phyloP scores from a whole-genome alignment of 2,329 filamentous ascomycete genomes.

The Aspergillus neoniger region DNA sequence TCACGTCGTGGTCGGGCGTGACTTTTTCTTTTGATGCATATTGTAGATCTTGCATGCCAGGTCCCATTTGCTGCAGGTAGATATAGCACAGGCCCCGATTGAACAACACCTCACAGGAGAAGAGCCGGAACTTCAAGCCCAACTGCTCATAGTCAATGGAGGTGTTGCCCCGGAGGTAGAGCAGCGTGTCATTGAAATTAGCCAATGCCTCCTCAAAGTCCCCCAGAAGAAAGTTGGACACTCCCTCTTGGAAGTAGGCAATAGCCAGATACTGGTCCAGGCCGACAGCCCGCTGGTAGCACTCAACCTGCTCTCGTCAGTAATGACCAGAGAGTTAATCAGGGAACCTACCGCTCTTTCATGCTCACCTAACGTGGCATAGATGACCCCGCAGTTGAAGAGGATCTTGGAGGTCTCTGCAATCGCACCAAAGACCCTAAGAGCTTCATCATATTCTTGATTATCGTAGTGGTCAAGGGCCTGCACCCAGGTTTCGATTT shows the following conservation, averaged over 20 bases:
- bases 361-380: conserved; percentile 94
- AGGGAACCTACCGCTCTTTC: conserved; percentile 75
- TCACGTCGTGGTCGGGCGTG: conserved; percentile 94
- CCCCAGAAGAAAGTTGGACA: conserved; percentile 94
- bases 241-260: conserved; percentile 96
- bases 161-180: conserved; percentile 92
- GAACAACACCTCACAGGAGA: conserved; percentile 96
- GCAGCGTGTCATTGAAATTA: conserved; percentile 96
- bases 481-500: conserved; percentile 98
- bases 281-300: conserved; percentile 86
- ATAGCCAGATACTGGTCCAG: conserved; percentile 95
- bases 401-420: conserved; percentile 96
- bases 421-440: conserved; percentile 81
- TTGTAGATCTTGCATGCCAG: conserved; percentile 84
- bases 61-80: conserved; percentile 87
- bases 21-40: conserved; percentile 96
- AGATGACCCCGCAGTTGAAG: conserved; percentile 97
- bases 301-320: conserved; percentile 71
- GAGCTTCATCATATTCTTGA: conserved; percentile 91
- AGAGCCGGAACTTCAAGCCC: conserved; percentile 92
- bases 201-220: conserved; percentile 96
- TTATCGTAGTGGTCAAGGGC: conserved; percentile 92
- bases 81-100: conserved; percentile 97
- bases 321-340: not conserved
- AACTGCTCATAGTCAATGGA: conserved; percentile 98